Evolutionary conservation across 495 filamentous ascomycete genomes (phyloP), one percentile per base, ranked within the genome.

Genomic region (Xanthoparmelia taractica): DNA sequence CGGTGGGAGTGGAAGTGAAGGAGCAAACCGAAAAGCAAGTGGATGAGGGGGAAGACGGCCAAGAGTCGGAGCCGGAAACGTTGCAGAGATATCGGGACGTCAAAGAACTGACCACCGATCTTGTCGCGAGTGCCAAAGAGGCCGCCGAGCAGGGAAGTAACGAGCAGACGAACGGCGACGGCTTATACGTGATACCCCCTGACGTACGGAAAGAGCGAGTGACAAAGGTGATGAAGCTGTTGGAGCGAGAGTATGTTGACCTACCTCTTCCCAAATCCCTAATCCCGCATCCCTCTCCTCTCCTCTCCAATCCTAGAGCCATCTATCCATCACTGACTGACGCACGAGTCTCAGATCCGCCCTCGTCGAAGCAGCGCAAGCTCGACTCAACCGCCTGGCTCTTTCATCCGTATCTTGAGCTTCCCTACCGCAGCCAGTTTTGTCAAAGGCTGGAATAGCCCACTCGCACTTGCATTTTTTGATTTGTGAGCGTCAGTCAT

Each of bases 131-230:
- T 50, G 78, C 75, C 5, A 72, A 77, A 58, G 74, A 77, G 55
- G 61, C 77, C 43, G 63, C 72, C 59, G 68, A 72, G 20, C 50
- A 20, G 31, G 34, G 15, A 31, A 41, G 56, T 47, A 67, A 68
- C 56, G 70, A 69, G 34, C 63, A 60, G 34, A 70, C 67, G 33
- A 70, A 65, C 33, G 68, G 57, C 40, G 72, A 71, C 45, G 71
- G 72, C 36, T 70, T 72, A 17, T 65, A 68, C 81, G 20, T 79
- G 75, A 84, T 92, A 52, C 87, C 88, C 11, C 78, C 84, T 55
- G 83, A 86, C 50, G 75, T 91, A 47, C 81, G 88, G 65, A 84
- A 82, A 62, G 83, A 81, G 33, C 89, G 87, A 76, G 73, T 89
- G 63, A 77, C 78, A 20, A 84, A 90, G 73, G 84, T 89, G 15